These are phyloP conservation scores for Macadamia tetraphylla DNA, from an alignment of 164 flowering plant species.

Conservation along the genomic window DNA sequence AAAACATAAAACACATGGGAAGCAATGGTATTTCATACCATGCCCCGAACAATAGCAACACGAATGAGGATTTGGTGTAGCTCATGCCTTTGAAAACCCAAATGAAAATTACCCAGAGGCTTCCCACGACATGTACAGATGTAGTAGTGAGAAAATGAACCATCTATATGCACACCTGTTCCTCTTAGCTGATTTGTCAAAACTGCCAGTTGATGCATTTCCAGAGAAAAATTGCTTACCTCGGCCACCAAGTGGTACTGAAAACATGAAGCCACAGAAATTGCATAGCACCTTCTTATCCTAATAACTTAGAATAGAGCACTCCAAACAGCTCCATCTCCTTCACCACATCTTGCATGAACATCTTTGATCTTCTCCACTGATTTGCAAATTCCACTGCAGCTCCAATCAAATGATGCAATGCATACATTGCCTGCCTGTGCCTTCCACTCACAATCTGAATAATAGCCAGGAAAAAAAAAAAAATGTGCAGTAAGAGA, in stretches of 20 bases:
- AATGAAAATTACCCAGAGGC: background rate
- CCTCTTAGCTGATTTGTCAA: too few species aligned
- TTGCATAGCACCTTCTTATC: background rate
- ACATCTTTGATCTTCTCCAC: conserved; percentile 69
- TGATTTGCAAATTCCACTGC: conserved; percentile 89
- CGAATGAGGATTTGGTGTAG: background rate
- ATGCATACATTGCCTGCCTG: conserved; percentile 79
- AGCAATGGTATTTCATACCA: background rate
- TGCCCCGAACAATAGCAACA: background rate
- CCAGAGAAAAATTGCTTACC: background rate
- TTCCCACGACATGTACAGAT: background rate
- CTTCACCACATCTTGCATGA: conserved; percentile 75
- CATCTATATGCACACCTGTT: too few species aligned
- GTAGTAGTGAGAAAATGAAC: too few species aligned
- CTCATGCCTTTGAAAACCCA: background rate
- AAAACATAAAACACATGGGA: background rate
- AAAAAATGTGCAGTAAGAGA: background rate
- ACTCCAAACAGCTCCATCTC: conserved; percentile 71
- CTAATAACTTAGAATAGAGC: conserved; percentile 28
- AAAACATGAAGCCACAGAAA: too few species aligned
- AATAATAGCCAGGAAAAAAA: conserved; percentile 1
- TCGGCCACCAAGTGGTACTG: background rate
- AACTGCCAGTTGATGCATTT: too few species aligned
- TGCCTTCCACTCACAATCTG: conserved; percentile 92
- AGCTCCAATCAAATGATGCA: conserved; percentile 90